Percentiles rank a stretch among this genome's conserved stretches.
These are phyloP conservation scores for Stephania yunnanensis DNA, from an alignment of 164 flowering plant genomes.

Conservation along the genomic window DNA sequence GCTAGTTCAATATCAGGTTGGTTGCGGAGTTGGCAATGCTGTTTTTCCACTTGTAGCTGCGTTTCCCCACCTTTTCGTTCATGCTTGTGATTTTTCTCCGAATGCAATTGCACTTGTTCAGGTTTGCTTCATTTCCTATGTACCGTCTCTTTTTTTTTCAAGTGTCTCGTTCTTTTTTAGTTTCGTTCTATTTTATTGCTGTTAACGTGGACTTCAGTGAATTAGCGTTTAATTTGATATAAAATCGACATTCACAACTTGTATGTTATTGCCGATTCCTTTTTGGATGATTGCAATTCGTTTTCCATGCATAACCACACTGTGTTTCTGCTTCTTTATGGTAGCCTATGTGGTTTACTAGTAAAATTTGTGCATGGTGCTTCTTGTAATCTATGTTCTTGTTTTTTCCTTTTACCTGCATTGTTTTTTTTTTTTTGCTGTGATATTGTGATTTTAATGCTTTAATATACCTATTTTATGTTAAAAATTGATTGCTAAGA, in stretches of 20 bases:
- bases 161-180: background rate
- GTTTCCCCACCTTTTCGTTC: slow-evolving; percentile 40
- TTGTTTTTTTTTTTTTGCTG: background rate
- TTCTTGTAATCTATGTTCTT: background rate
- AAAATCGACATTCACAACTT: background rate
- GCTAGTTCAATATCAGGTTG: slow-evolving; percentile 30
- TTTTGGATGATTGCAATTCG: background rate
- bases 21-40: slow-evolving; percentile 58
- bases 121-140: slow-evolving; percentile 19
- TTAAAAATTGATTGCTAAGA: background rate
- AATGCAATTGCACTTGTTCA: slow-evolving; percentile 37
- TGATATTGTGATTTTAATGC: too few relatives aligned
- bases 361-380: background rate
- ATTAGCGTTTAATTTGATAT: background rate
- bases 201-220: background rate
- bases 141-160: background rate
- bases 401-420: background rate
- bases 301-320: background rate
- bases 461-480: too few relatives aligned
- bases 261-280: background rate
- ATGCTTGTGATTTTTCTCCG: slow-evolving; percentile 54
- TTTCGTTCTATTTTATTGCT: background rate
- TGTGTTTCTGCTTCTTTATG: background rate
- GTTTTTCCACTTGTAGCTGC: slow-evolving; percentile 40
- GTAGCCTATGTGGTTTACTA: background rate